Conservation (phyloP, 768 basidiomycete species). For the Paxillus ammoniavirescens region DNA sequence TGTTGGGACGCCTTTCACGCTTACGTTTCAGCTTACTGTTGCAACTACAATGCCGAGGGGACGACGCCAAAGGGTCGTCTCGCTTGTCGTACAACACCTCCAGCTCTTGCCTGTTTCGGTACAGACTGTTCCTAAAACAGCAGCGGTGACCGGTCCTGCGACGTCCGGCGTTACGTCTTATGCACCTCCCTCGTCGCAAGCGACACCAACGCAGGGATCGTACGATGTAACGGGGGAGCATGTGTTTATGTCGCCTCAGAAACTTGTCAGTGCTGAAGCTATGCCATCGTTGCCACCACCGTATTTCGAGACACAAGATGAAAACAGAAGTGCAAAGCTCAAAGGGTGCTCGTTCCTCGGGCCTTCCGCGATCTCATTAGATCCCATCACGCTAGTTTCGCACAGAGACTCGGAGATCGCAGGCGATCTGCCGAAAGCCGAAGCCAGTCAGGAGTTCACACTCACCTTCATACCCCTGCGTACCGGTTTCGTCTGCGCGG, state of each 20-base stretch:
- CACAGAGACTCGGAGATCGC: slow-evolving; percentile 4
- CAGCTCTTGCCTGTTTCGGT: slow-evolving; percentile 37
- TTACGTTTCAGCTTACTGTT: slow-evolving; percentile 53
- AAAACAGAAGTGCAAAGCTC: slow-evolving; percentile 30
- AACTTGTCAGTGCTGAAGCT: neutral
- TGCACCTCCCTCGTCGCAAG: slow-evolving; percentile 2
- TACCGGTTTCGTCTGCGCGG: slow-evolving; percentile 60
- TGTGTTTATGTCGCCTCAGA: slow-evolving; percentile 12
- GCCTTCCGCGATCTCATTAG: slow-evolving; percentile 47
- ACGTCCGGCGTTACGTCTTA: slow-evolving; percentile 9
- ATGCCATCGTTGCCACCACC: slow-evolving; percentile 42
- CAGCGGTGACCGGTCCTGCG: neutral
- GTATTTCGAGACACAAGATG: slow-evolving; percentile 42
- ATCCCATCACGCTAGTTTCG: slow-evolving; percentile 37
- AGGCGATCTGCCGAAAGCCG: slow-evolving; percentile 26
- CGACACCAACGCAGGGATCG: slow-evolving; percentile 4
- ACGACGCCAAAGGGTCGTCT: slow-evolving; percentile 41
- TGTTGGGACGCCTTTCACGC: slow-evolving; percentile 59
- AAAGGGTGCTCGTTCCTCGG: slow-evolving; percentile 46
- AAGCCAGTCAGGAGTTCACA: slow-evolving; percentile 56
- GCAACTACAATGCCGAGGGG: slow-evolving; percentile 40
- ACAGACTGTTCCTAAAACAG: slow-evolving; percentile 8
- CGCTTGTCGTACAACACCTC: slow-evolving; percentile 67
- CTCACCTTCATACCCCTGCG: slow-evolving; percentile 58
- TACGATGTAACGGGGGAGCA: slow-evolving; percentile 5